Evolutionary conservation across 768 basidiomycete species (phyloP), one percentile per base, ranked within the genome.

Genomic region (Boletus rubroflammeus): DNA sequence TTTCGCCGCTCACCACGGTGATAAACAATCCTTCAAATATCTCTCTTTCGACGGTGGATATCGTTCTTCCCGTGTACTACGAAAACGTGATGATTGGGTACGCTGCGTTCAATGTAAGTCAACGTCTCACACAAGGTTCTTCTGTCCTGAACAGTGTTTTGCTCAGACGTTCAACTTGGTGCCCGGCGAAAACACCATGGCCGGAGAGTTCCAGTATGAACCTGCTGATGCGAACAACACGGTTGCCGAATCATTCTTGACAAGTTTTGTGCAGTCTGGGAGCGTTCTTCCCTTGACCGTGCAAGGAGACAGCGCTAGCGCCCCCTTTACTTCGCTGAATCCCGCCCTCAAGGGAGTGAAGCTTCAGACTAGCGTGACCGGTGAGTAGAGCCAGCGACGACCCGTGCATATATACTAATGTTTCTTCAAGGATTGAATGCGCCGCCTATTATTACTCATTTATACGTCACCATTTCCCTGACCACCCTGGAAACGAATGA

Each of bases 11-110:
- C n/a, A 81, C 77, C 1, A 78, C 84, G 19, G 75, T 68, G 14
- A 71, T 88, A 43, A 65, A 82, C 23, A 88, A 89, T 56, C 87
- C 85, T 7, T 86, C 85, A 6, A 86, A 86, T 60, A 67, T 88
- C 32, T 82, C 84, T 5, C 72, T 90, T 31, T 67, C 76, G 50
- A 87, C 86, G 10, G 75, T 77, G 51, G 74, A 78, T 43, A 73
- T 87, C 23, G 70, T 82, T 6, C 75, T 90, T 35, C 79, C 83
- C 0, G 84, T 84, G 5, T 68, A 77, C 49, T 87, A 78, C 64
- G 67, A 83, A 40, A 77, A 78, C 15, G 76, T 80, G 23, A 71
- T 71, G 63, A 75, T 90, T 39, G 85, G 87, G 13, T 77, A 78
- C 15, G 82, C 84, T 0, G 80, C 72, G 10, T 82, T 87, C 36